Percentiles rank a stretch among this genome's conserved stretches.
These are phyloP conservation scores for Penicillium sp. DNA, from an alignment of 2,329 filamentous ascomycete genomes.

Conservation along the genomic window DNA sequence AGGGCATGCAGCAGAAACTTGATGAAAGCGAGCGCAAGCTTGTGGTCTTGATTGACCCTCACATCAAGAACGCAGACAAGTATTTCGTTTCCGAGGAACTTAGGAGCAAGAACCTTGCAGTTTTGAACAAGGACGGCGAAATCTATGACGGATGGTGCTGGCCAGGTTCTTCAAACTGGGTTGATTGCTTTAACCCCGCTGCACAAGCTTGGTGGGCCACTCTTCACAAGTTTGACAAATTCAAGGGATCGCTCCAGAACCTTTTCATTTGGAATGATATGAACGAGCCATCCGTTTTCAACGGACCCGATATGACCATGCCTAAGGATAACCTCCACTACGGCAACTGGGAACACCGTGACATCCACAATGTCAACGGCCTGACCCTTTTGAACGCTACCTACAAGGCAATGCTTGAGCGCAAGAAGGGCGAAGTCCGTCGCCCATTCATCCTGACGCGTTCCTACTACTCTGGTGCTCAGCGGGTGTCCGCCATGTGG, in stretches of 20 bases:
- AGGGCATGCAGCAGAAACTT: constrained; percentile 84
- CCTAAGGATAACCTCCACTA: constrained; percentile 96
- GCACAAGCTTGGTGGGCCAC: constrained; percentile 87
- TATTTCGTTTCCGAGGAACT: constrained; percentile 79
- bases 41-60: constrained; percentile 92
- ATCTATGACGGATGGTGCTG: constrained; percentile 98
- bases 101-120: constrained; percentile 78
- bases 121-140: constrained; percentile 86
- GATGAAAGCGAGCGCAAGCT: constrained; percentile 85
- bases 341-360: constrained; percentile 92
- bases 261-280: constrained; percentile 99
- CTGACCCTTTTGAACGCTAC: constrained; percentile 96
- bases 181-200: constrained; percentile 94
- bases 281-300: constrained; percentile 99
- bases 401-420: constrained; percentile 77
- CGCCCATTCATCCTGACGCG: constrained; percentile 92
- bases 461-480: constrained; percentile 87
- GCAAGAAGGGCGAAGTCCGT: constrained; percentile 80
- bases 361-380: constrained; percentile 94
- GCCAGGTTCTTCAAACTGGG: constrained; percentile 95
- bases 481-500: constrained; percentile 95
- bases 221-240: constrained; percentile 84
- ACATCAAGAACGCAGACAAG: constrained; percentile 87
- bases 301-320: constrained; percentile 97
- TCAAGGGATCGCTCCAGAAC: constrained; percentile 83